Conservation (phyloP, 306 rosid species). For the Carpinus fangiana region DNA sequence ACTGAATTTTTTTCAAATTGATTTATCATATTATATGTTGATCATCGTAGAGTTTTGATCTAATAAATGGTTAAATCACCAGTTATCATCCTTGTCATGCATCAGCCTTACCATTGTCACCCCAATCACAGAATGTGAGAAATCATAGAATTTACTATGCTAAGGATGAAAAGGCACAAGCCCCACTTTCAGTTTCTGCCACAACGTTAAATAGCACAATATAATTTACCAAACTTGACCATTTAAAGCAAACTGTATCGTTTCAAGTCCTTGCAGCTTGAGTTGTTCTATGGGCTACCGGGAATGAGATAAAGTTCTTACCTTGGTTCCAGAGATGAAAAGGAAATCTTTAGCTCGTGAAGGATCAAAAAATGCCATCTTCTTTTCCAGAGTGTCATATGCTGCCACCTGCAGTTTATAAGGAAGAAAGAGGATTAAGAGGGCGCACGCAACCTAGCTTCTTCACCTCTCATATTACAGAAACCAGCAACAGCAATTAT, state of each 20-base stretch:
- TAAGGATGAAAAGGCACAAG: constrained; percentile 10
- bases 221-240: background rate
- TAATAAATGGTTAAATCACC: background rate
- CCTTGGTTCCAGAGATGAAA: constrained; percentile 98
- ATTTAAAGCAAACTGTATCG: background rate
- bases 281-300: background rate
- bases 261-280: constrained; percentile 10
- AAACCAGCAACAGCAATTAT: background rate
- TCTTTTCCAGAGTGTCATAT: constrained; percentile 66
- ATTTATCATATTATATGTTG: background rate
- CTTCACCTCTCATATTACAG: background rate
- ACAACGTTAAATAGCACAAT: background rate
- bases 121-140: background rate
- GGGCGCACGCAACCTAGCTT: background rate
- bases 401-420: constrained; percentile 82
- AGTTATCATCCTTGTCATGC: background rate
- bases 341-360: constrained; percentile 80
- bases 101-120: background rate
- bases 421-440: constrained; percentile 5
- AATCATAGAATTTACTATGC: background rate
- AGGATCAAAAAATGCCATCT: constrained; percentile 98
- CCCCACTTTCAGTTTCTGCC: background rate
- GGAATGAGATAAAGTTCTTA: constrained; percentile 27
- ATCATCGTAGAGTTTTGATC: background rate
- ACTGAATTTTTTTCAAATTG: constrained; percentile 2